Evolutionary conservation across 345 rosid species (phyloP).

Genomic region (Crucihimalaya himalaica): DNA sequence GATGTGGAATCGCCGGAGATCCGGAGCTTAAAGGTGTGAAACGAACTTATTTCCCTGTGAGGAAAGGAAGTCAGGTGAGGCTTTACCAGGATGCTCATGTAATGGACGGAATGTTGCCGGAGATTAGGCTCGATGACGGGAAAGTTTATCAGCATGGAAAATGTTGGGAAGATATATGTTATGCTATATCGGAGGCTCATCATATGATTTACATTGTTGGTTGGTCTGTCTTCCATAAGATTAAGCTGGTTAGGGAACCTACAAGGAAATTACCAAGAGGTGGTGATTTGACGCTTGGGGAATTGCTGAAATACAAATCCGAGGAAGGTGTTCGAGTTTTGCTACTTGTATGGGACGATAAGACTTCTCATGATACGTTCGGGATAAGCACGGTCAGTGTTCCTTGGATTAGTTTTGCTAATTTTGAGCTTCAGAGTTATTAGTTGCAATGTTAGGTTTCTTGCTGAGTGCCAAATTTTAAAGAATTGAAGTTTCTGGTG

Average conservation of each 20-base stretch:
- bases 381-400: constrained; percentile 62
- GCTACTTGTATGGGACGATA: constrained; percentile 92
- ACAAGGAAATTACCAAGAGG: constrained; percentile 65
- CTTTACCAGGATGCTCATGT: constrained; percentile 95
- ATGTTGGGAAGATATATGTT: constrained; percentile 96
- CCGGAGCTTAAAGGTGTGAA: constrained; percentile 63
- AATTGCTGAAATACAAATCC: constrained; percentile 87
- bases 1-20: constrained; percentile 61
- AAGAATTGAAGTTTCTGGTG: neutral
- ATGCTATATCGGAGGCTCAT: constrained; percentile 88
- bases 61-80: constrained; percentile 66
- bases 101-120: constrained; percentile 47
- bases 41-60: constrained; percentile 72
- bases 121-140: constrained; percentile 52
- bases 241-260: constrained; percentile 78
- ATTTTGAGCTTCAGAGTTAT: neutral
- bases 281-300: constrained; percentile 82
- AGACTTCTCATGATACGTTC: constrained; percentile 73
- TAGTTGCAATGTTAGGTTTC: constrained; percentile 1
- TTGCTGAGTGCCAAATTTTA: neutral
- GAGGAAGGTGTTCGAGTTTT: constrained; percentile 92
- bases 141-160: constrained; percentile 48
- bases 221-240: constrained; percentile 86
- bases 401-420: neutral
- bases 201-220: constrained; percentile 89